Conservation (phyloP, 176 grass and related monocot genomes). For the Thinopyrum elongatum region DNA sequence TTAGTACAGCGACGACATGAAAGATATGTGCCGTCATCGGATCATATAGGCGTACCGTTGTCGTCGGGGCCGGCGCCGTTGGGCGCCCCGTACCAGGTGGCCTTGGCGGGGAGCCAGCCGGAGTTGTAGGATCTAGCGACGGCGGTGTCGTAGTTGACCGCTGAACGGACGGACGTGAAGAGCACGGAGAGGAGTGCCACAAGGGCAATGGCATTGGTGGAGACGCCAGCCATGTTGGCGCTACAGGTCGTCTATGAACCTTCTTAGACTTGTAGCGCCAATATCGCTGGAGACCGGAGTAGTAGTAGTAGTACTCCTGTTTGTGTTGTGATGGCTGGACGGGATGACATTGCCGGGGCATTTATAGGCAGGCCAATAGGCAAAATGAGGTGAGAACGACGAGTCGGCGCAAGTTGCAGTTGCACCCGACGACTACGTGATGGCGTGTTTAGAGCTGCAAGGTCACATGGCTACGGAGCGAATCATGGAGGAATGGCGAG, state of each 20-base stretch:
- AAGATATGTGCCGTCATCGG: background rate
- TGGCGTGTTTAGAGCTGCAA: conserved; percentile 9
- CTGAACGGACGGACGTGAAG: background rate
- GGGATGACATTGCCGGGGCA: conserved; percentile 1
- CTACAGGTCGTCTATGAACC: background rate
- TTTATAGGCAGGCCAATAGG: conserved; percentile 26
- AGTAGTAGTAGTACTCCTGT: background rate
- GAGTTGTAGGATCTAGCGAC: background rate
- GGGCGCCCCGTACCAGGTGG: conserved; percentile 62
- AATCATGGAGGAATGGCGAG: conserved; percentile 39
- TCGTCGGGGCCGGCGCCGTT: conserved; percentile 52
- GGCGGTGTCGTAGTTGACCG: background rate
- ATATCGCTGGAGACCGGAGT: background rate
- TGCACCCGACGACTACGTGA: conserved; percentile 27
- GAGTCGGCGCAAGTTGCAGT: conserved; percentile 5
- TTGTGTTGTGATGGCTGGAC: background rate
- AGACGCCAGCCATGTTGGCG: background rate
- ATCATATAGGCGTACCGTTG: conserved; percentile 10
- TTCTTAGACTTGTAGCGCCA: background rate
- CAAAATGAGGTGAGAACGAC: background rate
- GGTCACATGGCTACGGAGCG: conserved; percentile 39
- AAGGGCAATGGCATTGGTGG: background rate
- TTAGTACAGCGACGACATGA: background rate
- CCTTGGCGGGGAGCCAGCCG: conserved; percentile 37
- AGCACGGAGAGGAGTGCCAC: conserved; percentile 26